A percentile compares a stretch with the other conserved stretches of the same genome.
Conservation (phyloP, 2,329 filamentous ascomycete genomes). For the Cryphonectria radicalis region DNA sequence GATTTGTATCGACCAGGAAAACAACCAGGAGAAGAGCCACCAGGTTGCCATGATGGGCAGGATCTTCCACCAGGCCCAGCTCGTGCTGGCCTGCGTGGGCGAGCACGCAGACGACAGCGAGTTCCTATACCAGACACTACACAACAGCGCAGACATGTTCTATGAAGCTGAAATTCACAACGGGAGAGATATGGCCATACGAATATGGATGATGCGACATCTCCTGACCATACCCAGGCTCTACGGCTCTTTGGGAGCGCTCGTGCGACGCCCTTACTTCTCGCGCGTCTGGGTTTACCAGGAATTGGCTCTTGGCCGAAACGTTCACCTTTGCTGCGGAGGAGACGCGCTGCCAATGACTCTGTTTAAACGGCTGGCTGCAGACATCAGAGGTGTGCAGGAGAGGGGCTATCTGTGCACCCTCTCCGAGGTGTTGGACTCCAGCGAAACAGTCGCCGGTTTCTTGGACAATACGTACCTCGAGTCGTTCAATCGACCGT, state of each 20-base stretch:
- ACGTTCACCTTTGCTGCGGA: constrained; percentile 4
- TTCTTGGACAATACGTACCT: neutral
- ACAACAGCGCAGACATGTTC: neutral
- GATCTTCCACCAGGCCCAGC: constrained; percentile 13
- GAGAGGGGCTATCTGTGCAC: neutral
- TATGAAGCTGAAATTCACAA: too few species aligned
- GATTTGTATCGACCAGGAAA: constrained; percentile 21
- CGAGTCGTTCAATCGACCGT: neutral
- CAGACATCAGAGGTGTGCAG: neutral
- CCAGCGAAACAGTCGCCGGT: neutral
- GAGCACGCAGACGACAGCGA: constrained; percentile 18
- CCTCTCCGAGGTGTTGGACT: neutral
- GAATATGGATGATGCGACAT: neutral
- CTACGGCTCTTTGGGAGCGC: neutral
- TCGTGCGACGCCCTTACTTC: constrained; percentile 11
- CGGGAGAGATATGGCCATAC: neutral
- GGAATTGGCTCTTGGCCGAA: neutral
- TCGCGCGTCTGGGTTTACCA: constrained; percentile 20
- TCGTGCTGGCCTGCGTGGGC: constrained; percentile 20
- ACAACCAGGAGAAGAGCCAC: constrained; percentile 7
- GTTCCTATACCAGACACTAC: neutral
- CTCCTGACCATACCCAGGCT: neutral
- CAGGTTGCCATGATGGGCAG: constrained; percentile 17
- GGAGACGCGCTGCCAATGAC: neutral
- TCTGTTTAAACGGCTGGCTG: neutral